Conservation (phyloP, 148 eudicot genomes). For the Linanthus parryae region DNA sequence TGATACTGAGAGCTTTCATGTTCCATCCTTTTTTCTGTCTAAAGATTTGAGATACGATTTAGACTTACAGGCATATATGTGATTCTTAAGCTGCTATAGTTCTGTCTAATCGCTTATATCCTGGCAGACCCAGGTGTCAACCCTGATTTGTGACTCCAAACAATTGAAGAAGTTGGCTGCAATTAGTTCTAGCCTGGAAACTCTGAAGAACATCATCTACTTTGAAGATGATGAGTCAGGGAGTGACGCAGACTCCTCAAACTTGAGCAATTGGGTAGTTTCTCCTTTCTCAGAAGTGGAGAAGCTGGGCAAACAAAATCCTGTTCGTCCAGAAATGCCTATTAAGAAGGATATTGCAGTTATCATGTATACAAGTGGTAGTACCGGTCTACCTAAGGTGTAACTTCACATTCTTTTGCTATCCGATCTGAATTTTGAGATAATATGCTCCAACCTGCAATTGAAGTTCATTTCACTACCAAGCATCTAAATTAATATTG, state of each 20-base stretch:
- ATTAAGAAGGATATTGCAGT: constrained; percentile 85
- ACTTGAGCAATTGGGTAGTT: constrained; percentile 38
- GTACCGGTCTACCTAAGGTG: constrained; percentile 93
- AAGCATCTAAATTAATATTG: no score
- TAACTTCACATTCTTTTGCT: neutral
- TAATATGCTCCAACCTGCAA: no score
- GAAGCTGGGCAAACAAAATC: constrained; percentile 57
- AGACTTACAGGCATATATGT: neutral
- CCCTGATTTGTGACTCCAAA: constrained; percentile 82
- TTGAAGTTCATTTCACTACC: no score
- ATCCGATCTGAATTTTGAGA: no score
- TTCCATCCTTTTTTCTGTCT: no score
- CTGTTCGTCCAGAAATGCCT: constrained; percentile 58
- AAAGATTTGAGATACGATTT: neutral
- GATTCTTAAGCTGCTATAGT: neutral
- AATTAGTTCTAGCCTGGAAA: constrained; percentile 56
- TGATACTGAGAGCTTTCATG: neutral
- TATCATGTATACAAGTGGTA: constrained; percentile 97
- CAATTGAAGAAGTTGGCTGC: constrained; percentile 77
- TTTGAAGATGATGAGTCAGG: constrained; percentile 61
- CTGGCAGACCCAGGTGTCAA: constrained; percentile 75
- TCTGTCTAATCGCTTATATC: constrained; percentile 10
- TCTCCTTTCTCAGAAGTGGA: constrained; percentile 66
- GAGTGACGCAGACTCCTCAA: constrained; percentile 26
- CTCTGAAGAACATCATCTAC: constrained; percentile 59